A percentile compares a stretch with the other conserved stretches of the same genome.
Evolutionary conservation across 352 stramenopile species (phyloP).

Genomic region (Blastocystis sp.): DNA sequence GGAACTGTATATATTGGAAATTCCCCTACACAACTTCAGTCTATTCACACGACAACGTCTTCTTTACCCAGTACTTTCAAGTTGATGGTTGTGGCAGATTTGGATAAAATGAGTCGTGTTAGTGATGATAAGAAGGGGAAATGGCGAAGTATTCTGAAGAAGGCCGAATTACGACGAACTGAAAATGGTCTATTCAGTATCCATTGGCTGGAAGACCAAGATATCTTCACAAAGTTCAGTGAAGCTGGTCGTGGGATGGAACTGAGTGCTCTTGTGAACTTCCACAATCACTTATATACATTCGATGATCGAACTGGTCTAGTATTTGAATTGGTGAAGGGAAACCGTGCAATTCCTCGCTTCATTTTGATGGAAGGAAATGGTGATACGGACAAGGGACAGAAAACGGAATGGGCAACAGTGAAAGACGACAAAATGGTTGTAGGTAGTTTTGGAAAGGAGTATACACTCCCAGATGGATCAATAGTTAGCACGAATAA

Average conservation of each 20-base stretch:
- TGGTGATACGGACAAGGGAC: constrained; percentile 90
- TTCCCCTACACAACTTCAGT: background rate
- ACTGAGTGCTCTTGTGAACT: constrained; percentile 86
- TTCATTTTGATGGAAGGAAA: constrained; percentile 95
- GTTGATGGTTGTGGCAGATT: constrained; percentile 84
- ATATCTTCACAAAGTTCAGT: constrained; percentile 79
- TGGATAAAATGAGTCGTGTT: constrained; percentile 88
- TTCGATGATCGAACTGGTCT: constrained; percentile 97
- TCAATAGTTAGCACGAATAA: constrained; percentile 90
- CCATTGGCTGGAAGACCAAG: constrained; percentile 71
- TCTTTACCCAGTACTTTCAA: constrained; percentile 74
- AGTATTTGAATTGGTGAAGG: constrained; percentile 90
- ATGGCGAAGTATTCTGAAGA: constrained; percentile 85
- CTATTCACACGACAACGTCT: constrained; percentile 70
- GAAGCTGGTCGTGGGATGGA: constrained; percentile 91
- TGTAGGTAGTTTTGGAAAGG: constrained; percentile 90
- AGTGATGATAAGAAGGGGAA: constrained; percentile 81
- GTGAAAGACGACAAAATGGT: constrained; percentile 95
- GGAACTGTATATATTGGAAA: background rate
- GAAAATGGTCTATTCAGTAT: constrained; percentile 72
- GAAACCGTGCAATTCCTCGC: constrained; percentile 80
- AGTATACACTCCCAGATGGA: constrained; percentile 85
- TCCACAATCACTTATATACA: constrained; percentile 83
- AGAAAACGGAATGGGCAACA: constrained; percentile 98
- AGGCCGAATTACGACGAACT: constrained; percentile 81